These are phyloP conservation scores for Hygrophila difformis DNA, from an alignment of 257 asterid species.

Conservation along the genomic window DNA sequence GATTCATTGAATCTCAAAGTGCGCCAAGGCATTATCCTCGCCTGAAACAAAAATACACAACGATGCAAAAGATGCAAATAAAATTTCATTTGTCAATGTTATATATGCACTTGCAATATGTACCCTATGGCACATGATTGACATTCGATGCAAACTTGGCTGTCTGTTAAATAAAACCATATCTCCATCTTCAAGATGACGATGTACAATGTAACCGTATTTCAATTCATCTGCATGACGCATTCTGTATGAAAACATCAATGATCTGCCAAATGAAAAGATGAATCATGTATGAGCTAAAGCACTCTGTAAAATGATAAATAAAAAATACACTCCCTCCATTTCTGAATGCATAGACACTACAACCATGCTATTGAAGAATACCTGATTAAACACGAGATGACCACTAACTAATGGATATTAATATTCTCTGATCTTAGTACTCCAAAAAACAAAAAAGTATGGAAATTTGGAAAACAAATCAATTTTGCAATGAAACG, in stretches of 20 bases:
- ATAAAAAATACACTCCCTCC: neutral
- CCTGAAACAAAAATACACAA: conserved; percentile 37
- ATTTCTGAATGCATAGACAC: no score
- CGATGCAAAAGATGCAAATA: conserved; percentile 17
- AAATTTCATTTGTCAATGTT: neutral
- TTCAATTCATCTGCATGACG: conserved; percentile 73
- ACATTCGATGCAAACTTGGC: conserved; percentile 98
- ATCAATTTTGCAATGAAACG: no score
- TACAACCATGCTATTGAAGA: no score
- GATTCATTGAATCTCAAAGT: conserved; percentile 92
- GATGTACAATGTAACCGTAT: conserved; percentile 70
- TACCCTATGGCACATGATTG: conserved; percentile 96
- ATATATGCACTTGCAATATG: conserved; percentile 12
- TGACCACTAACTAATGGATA: no score
- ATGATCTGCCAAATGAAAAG: conserved; percentile 43
- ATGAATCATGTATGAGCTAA: neutral
- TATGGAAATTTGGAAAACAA: no score
- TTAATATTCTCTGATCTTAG: no score
- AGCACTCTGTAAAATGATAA: conserved; percentile 3
- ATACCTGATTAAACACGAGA: no score
- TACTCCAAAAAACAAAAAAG: no score
- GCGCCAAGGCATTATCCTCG: conserved; percentile 98
- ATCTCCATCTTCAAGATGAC: conserved; percentile 97
- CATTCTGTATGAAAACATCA: conserved; percentile 44
- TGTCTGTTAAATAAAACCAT: conserved; percentile 92